Conservation (phyloP, 345 rosid species). For the Reutealis trisperma region DNA sequence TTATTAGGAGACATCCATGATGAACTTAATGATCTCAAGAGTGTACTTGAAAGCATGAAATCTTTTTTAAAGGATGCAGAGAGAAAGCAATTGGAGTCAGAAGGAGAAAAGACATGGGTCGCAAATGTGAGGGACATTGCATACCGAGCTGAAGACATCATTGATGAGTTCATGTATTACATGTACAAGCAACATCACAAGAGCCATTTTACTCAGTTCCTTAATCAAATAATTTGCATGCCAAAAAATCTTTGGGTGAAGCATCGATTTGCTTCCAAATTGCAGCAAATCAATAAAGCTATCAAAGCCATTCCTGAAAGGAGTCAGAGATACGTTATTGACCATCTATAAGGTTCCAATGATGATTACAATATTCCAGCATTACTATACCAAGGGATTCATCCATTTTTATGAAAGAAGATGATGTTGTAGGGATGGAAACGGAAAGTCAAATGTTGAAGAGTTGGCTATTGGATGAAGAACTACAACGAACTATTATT, state of each 20-base stretch:
- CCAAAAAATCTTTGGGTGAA: slow-evolving; percentile 30
- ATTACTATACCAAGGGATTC: neutral
- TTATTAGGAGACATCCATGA: slow-evolving; percentile 4
- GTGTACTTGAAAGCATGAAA: slow-evolving; percentile 7
- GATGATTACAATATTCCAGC: neutral
- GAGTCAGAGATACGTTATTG: slow-evolving; percentile 28
- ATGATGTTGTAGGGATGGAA: slow-evolving; percentile 12
- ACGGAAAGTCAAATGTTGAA: neutral
- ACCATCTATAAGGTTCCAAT: neutral
- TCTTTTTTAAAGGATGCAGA: slow-evolving; percentile 16
- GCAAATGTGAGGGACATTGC: neutral
- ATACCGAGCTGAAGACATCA: slow-evolving; percentile 37
- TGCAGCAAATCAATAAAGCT: slow-evolving; percentile 24
- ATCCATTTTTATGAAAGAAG: slow-evolving; percentile 10
- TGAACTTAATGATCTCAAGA: slow-evolving; percentile 12
- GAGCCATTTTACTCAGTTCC: neutral
- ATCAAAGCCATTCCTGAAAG: slow-evolving; percentile 34
- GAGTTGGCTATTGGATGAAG: slow-evolving; percentile 13
- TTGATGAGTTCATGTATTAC: slow-evolving; percentile 38
- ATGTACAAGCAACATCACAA: slow-evolving; percentile 12
- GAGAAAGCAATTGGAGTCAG: neutral
- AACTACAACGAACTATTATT: slow-evolving; percentile 24
- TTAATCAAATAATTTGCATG: slow-evolving; percentile 15
- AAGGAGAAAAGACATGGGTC: slow-evolving; percentile 17
- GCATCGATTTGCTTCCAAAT: slow-evolving; percentile 30